These are phyloP conservation scores for Nematodospora valgi DNA, from an alignment of 805 yeast genomes.

Conservation along the genomic window DNA sequence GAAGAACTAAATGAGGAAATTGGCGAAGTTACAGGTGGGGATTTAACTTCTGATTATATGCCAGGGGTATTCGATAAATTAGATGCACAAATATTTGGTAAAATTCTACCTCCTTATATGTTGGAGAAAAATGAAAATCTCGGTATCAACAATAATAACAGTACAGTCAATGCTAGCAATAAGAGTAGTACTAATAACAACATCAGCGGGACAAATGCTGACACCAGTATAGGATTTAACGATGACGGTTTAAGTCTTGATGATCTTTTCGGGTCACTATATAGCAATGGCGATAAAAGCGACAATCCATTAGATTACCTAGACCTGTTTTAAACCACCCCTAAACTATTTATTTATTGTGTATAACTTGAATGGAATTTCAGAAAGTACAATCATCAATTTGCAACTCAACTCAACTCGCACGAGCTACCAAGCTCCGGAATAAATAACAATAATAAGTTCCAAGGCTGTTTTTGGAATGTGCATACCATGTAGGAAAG, in stretches of 20 bases:
- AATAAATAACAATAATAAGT: too few relatives aligned
- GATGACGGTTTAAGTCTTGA: constrained; percentile 14
- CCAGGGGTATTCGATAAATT: constrained; percentile 84
- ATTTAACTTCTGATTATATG: constrained; percentile 37
- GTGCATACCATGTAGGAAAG: too few relatives aligned
- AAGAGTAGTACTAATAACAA: background rate
- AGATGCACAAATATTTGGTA: constrained; percentile 82
- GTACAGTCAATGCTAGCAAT: background rate
- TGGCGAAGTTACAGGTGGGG: constrained; percentile 4
- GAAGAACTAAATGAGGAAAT: constrained; percentile 6
- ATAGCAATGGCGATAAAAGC: background rate
- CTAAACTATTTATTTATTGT: too few relatives aligned
- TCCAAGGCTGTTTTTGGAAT: too few relatives aligned
- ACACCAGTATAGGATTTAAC: background rate
- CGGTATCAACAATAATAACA: constrained; percentile 1
- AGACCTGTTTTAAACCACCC: constrained; percentile 26
- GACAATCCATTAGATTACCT: constrained; percentile 18
- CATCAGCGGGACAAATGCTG: constrained; percentile 1
- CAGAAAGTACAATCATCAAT: too few relatives aligned
- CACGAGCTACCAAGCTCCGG: too few relatives aligned
- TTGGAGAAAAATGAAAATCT: constrained; percentile 31
- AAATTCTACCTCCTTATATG: constrained; percentile 84
- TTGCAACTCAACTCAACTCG: too few relatives aligned
- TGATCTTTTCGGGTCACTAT: constrained; percentile 13
- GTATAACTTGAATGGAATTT: too few relatives aligned